Evolutionary conservation across 768 basidiomycete species (phyloP).

Genomic region (Tricholoma flavovirens): DNA sequence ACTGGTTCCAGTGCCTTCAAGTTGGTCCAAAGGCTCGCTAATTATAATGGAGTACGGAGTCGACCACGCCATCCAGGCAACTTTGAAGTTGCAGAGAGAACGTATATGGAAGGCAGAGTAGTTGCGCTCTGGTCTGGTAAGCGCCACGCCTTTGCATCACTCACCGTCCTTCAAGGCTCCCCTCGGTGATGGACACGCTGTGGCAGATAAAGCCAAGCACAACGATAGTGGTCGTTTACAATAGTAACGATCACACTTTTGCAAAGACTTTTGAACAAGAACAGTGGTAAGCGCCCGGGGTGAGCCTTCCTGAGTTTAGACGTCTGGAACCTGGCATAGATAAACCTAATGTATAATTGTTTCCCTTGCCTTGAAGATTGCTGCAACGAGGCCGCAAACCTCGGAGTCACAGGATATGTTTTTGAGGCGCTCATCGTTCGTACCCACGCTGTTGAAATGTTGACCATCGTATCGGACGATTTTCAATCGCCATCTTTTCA

Average conservation of each 20-base stretch:
- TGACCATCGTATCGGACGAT: neutral
- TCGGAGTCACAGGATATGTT: neutral
- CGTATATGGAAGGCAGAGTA: slow-evolving; percentile 54
- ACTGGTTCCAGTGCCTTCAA: slow-evolving; percentile 51
- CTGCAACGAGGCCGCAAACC: neutral
- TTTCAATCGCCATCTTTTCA: neutral
- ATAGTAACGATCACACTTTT: slow-evolving; percentile 5
- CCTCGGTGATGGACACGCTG: slow-evolving; percentile 55
- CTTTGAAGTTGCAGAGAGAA: slow-evolving; percentile 59
- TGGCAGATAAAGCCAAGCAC: slow-evolving; percentile 34
- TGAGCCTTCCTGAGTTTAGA: no score
- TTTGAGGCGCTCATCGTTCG: neutral
- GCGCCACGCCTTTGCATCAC: neutral
- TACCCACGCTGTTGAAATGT: neutral
- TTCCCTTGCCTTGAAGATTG: neutral
- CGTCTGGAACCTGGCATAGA: no score
- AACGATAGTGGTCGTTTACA: slow-evolving; percentile 24
- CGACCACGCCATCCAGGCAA: slow-evolving; percentile 49
- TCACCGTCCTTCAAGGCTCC: slow-evolving; percentile 33
- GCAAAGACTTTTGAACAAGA: slow-evolving; percentile 31
- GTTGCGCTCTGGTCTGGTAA: slow-evolving; percentile 57
- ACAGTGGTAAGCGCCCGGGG: slow-evolving; percentile 28
- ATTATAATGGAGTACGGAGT: slow-evolving; percentile 51
- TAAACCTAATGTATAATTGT: neutral
- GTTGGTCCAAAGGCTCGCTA: slow-evolving; percentile 56